These are phyloP conservation scores for Plantago lanceolata DNA, from an alignment of 305 asterid genomes.

Conservation along the genomic window DNA sequence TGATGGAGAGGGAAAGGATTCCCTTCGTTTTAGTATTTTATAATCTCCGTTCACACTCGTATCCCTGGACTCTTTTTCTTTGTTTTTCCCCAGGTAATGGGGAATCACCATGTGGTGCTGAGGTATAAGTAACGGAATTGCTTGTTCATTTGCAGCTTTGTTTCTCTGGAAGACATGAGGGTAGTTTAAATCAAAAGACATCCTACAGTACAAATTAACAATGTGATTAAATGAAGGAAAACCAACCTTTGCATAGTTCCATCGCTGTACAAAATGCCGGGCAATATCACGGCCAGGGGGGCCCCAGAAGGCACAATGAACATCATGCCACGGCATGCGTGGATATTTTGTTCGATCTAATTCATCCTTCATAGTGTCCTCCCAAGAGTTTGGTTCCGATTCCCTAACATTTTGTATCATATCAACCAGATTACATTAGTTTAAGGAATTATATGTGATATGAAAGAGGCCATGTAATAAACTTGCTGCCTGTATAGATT, in stretches of 20 bases:
- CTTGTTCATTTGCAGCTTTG: conserved; percentile 81
- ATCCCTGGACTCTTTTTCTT: conserved; percentile 36
- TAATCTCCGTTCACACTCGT: conserved; percentile 29
- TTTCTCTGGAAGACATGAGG: conserved; percentile 61
- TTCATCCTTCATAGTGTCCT: conserved; percentile 92
- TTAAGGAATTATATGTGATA: neutral
- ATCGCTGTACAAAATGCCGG: conserved; percentile 93
- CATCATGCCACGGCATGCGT: conserved; percentile 99
- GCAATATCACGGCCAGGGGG: conserved; percentile 95
- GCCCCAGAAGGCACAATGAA: conserved; percentile 97
- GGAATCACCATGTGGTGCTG: conserved; percentile 99
- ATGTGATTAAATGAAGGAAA: conserved; percentile 17
- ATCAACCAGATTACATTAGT: conserved; percentile 23
- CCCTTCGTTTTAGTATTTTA: conserved; percentile 41
- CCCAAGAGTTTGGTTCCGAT: conserved; percentile 98
- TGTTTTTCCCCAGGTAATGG: conserved; percentile 73
- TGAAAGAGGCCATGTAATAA: neutral
- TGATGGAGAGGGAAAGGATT: conserved; percentile 56
- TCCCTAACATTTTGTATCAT: conserved; percentile 48
- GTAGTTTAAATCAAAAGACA: conserved; percentile 26
- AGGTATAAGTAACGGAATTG: conserved; percentile 94
- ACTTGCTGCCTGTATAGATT: too few relatives aligned
- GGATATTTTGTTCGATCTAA: conserved; percentile 78
- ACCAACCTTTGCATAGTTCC: conserved; percentile 95
- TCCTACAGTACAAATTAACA: neutral